Evolutionary conservation across 805 yeast genomes (phyloP), one percentile per base, ranked within the genome.

Genomic region (Pichia heedii): DNA sequence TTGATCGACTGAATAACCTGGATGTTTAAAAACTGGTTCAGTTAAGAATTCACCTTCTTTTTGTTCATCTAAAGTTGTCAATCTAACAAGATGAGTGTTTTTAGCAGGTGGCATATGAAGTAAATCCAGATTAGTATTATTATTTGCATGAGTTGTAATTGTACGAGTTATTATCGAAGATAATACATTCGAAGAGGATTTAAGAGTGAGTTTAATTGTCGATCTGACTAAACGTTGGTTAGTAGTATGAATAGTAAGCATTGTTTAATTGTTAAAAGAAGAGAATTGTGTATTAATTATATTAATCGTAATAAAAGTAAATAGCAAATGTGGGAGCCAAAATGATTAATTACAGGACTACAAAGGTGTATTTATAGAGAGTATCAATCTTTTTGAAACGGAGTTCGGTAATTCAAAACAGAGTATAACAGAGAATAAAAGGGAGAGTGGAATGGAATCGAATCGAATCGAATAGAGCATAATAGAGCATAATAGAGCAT

Each of bases 11-110:
- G 62, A 49, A 55, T 60, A 70, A 15, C 54, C 54, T 7, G 76
- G 76, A 53, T 74, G 79, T 4, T 64, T 56, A 62, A 71, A 74
- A 6, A 65, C 57, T 5, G 66, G 56, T 30, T 52, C 48, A 1
- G 69, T 58, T 21, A 57, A 37, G 30, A 51, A 58, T 15, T 22
- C 33, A 15, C 48, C 54, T 15, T 49, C 53, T 10, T 32, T 32
- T 12, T 35, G 19, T 20, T 52, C 54, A 3, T 40, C 49, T 16
- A 36, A 26, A 5, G 43, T 40, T 1, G 46, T 35, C 8, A 52
- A 22, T 16, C 40, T 47, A 22, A 49, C 50, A 33, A 55, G 40
- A 16, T 32, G 41, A 4, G 53, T 46, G 24, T 47, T 48, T 9
- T 39, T 42, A 5, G 49, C 37, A n/a, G 40, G 34, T 16, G 54